Percentiles rank a stretch among this genome's conserved stretches.
Evolutionary conservation across 179 eudicot species (phyloP).

Genomic region (Beta lomatogona): DNA sequence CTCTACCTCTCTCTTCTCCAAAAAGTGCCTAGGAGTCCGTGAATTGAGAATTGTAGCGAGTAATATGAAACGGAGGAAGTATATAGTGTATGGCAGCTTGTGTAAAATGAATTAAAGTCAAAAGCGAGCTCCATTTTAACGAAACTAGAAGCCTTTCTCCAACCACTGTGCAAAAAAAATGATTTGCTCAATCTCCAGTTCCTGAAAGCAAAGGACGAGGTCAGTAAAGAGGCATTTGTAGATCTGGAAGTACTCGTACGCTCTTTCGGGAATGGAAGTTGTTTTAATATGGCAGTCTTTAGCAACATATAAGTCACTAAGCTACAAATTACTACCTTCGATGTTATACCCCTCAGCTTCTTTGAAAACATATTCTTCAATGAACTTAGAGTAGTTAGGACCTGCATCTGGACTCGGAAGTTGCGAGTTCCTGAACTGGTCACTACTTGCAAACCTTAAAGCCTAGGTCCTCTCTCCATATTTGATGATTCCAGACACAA

Average conservation of each 20-base stretch:
- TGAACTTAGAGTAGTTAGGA: conserved; percentile 47
- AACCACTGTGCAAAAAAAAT: conserved; percentile 11
- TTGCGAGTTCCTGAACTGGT: conserved; percentile 35
- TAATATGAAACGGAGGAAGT: too few species aligned
- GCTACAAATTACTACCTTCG: neutral
- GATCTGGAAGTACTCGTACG: conserved; percentile 29
- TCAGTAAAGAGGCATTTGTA: conserved; percentile 49
- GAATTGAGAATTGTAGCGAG: too few species aligned
- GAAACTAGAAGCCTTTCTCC: conserved; percentile 31
- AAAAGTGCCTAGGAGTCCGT: too few species aligned
- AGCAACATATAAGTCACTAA: neutral
- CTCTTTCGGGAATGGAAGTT: conserved; percentile 17
- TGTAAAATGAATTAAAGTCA: conserved; percentile 37
- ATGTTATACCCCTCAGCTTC: conserved; percentile 39
- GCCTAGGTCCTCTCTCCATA: conserved; percentile 42
- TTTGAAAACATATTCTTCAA: conserved; percentile 43
- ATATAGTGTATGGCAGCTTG: conserved; percentile 36
- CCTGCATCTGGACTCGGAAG: conserved; percentile 43
- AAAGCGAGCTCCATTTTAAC: conserved; percentile 45
- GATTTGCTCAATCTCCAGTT: conserved; percentile 37
- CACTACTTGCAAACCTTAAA: conserved; percentile 36
- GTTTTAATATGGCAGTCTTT: neutral
- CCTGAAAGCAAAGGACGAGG: conserved; percentile 44
- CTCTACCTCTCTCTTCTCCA: too few species aligned
- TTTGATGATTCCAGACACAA: conserved; percentile 36